A percentile compares a stretch with the other conserved stretches of the same genome.
These are phyloP conservation scores for Botrytis sinoallii DNA, from an alignment of 2,329 filamentous ascomycete species.

Conservation along the genomic window DNA sequence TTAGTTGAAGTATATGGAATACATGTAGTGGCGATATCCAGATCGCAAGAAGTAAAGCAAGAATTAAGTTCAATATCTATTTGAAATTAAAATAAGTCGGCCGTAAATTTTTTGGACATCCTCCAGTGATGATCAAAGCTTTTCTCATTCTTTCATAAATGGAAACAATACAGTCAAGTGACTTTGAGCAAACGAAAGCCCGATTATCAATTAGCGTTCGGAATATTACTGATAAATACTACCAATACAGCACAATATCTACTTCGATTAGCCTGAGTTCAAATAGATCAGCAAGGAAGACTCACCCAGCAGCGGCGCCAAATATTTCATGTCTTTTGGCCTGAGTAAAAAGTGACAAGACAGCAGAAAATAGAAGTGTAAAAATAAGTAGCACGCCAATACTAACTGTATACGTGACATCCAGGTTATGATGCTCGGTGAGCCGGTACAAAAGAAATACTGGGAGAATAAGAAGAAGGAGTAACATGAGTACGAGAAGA, in stretches of 20 bases:
- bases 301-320: constrained; percentile 33
- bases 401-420: constrained; percentile 19
- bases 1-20: not conserved
- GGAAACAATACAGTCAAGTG: not conserved
- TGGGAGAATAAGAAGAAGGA: constrained; percentile 20
- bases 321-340: constrained; percentile 33
- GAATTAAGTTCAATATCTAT: not conserved
- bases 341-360: constrained; percentile 27
- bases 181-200: not conserved
- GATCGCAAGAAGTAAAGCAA: not conserved
- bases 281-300: not conserved
- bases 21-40: too few species aligned
- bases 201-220: not conserved
- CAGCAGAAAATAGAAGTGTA: constrained; percentile 28
- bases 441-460: constrained; percentile 26
- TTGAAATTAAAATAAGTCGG: not conserved
- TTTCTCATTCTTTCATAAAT: too few species aligned
- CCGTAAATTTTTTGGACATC: not conserved
- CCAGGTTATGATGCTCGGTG: not conserved
- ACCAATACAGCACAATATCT: constrained; percentile 30
- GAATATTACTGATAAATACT: constrained; percentile 27
- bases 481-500: not conserved
- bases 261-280: not conserved
- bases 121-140: not conserved
- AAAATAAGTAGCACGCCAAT: constrained; percentile 29